A percentile compares a stretch with the other conserved stretches of the same genome.
These are phyloP conservation scores for Pyricularia sp. DNA, from an alignment of 2,329 filamentous ascomycete species.

Conservation along the genomic window DNA sequence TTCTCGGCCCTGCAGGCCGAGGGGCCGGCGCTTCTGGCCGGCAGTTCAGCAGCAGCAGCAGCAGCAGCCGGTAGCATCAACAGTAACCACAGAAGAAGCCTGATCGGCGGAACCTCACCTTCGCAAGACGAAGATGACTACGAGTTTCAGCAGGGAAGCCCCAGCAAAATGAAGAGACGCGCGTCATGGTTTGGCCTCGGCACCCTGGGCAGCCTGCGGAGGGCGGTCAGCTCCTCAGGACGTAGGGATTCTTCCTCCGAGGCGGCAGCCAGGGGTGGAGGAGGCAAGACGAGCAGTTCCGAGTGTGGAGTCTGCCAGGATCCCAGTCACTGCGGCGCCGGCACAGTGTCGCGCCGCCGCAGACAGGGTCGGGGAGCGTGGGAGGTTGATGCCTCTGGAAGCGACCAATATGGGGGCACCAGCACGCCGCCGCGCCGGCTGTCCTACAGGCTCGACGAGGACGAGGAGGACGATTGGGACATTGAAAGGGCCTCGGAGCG, in stretches of 20 bases:
- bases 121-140: slow-evolving; percentile 4
- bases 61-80: neutral
- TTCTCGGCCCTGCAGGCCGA: slow-evolving; percentile 40
- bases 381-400: slow-evolving; percentile 22
- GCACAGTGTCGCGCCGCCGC: slow-evolving; percentile 27
- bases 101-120: slow-evolving; percentile 1
- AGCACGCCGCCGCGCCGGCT: slow-evolving; percentile 5
- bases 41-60: slow-evolving; percentile 8
- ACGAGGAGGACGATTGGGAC: slow-evolving; percentile 44
- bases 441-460: slow-evolving; percentile 3
- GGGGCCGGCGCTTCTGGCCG: slow-evolving; percentile 33
- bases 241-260: slow-evolving; percentile 11
- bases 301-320: slow-evolving; percentile 21
- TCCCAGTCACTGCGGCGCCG: slow-evolving; percentile 28
- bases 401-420: slow-evolving; percentile 11
- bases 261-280: slow-evolving; percentile 12
- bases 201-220: slow-evolving; percentile 50
- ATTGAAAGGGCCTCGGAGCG: slow-evolving; percentile 61
- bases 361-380: slow-evolving; percentile 44
- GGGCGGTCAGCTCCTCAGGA: slow-evolving; percentile 35
- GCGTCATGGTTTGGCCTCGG: slow-evolving; percentile 15
- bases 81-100: slow-evolving; percentile 1
- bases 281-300: slow-evolving; percentile 13
- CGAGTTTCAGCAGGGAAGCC: slow-evolving; percentile 28
- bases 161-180: slow-evolving; percentile 44